These are phyloP conservation scores for Rhododendron mucronatum DNA, from an alignment of 148 eudicot species.

Conservation along the genomic window DNA sequence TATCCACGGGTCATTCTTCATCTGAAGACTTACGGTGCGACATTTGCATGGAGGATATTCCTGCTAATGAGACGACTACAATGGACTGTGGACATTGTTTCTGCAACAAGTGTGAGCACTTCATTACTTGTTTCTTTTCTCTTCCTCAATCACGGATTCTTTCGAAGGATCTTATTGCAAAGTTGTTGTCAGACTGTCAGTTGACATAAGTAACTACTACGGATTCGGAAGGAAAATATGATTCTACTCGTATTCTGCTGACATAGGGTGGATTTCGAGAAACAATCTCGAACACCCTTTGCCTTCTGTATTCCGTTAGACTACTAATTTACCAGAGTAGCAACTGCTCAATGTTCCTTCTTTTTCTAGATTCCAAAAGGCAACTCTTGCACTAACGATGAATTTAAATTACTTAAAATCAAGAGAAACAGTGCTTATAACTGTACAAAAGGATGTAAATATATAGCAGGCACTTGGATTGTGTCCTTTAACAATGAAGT, in stretches of 20 bases:
- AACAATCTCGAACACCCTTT: neutral
- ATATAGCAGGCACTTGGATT: neutral
- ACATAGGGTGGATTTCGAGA: neutral
- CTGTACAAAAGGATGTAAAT: neutral
- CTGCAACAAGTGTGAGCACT: constrained; percentile 60
- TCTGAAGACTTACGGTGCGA: constrained; percentile 36
- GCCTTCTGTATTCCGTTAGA: neutral
- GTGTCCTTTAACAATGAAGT: neutral
- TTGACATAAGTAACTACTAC: neutral
- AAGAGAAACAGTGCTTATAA: neutral
- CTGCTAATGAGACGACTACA: constrained; percentile 29
- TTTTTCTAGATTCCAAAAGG: neutral
- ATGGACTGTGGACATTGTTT: constrained; percentile 78
- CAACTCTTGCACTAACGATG: neutral
- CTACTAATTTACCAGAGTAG: neutral
- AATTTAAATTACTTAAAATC: neutral
- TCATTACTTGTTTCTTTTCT: neutral
- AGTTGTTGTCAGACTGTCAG: neutral
- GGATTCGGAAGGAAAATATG: neutral
- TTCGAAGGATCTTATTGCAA: neutral
- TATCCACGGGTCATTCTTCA: constrained; percentile 17
- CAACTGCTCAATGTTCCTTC: neutral
- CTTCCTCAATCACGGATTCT: neutral
- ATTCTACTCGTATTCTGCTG: neutral
- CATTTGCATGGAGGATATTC: constrained; percentile 56